Evolutionary conservation across 495 filamentous ascomycete species (phyloP), one percentile per base, ranked within the genome.

Genomic region (Aspergillus ellipticus): DNA sequence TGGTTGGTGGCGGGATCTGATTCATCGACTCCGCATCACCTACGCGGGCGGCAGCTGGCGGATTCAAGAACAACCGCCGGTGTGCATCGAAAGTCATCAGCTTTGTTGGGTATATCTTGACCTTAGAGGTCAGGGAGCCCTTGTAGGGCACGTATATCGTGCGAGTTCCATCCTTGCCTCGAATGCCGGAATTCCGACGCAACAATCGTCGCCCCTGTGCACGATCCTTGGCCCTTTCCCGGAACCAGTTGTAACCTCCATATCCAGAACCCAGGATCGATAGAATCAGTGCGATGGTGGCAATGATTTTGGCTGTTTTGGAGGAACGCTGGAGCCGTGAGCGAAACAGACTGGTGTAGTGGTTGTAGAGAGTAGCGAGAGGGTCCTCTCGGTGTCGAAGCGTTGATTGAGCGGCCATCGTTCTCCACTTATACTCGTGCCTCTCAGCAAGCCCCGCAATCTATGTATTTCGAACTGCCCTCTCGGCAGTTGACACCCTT

Each of bases 81-180:
- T 99, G 95, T 28, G 95, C 95, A 78, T 97, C 91, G 69, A 97
- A 99, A 5, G 95, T 97, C 21, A 89, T 88, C 7, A 84, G 81
- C 69, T 96, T 97, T 8, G 95, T 99, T n/a, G 87, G 87, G 64
- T 89, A 80, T 48, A 99, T 96, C 49, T 86, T 86, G 33, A 99
- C 92, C 69, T 95, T 95, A 29, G 91, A 88, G 6, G 92, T 94
- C 41, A 77, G 68, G 39, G 86, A 82, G 57, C 86, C 79, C 62
- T 85, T 89, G 70, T 97, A 96, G 5, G 93, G 92, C 29, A 99
- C 94, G 66, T 92, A 96, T 54, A 99, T 92, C 9, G 89, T 92
- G 48, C 95, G 81, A 10, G 90, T 92, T 31, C 95, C 95, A 78
- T 97, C 94, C 72, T 95, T 96, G 53, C 92, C 89, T 59, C 87